phyloP scores from a whole-genome alignment of 176 grass and related monocot species.

The Rhipidocladum racemiflorum region DNA sequence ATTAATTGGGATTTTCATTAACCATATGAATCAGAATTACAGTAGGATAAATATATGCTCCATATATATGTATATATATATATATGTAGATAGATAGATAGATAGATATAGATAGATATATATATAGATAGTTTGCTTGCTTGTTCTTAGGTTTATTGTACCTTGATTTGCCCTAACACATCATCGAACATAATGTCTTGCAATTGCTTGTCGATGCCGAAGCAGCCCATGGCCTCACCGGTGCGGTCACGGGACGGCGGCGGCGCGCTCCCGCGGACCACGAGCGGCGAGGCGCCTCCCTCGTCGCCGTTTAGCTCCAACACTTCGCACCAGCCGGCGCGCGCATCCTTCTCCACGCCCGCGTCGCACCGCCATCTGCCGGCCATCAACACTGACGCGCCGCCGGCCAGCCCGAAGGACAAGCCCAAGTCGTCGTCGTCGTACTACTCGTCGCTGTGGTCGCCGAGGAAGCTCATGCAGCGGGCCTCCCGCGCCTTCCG shows the following conservation, averaged over 20 bases:
- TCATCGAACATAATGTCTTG: neutral
- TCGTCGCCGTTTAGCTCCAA: slow-evolving; percentile 32
- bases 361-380: neutral
- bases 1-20: neutral
- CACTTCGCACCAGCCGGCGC: neutral
- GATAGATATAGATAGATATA: too few species aligned
- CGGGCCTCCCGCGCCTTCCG: slow-evolving; percentile 41
- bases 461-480: slow-evolving; percentile 47
- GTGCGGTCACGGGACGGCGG: neutral
- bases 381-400: slow-evolving; percentile 36
- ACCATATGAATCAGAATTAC: neutral
- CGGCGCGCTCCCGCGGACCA: slow-evolving; percentile 11
- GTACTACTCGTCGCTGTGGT: slow-evolving; percentile 23
- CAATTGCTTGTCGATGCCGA: neutral
- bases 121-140: too few species aligned
- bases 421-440: neutral
- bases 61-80: too few species aligned
- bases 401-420: slow-evolving; percentile 12
- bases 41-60: neutral
- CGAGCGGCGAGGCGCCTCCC: slow-evolving; percentile 6
- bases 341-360: neutral
- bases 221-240: slow-evolving; percentile 20
- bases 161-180: neutral
- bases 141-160: neutral
- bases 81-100: too few species aligned